Base-by-base conservation (phyloP, 805 yeast genomes). In the Zygotorulaspora danielsina region DNA sequence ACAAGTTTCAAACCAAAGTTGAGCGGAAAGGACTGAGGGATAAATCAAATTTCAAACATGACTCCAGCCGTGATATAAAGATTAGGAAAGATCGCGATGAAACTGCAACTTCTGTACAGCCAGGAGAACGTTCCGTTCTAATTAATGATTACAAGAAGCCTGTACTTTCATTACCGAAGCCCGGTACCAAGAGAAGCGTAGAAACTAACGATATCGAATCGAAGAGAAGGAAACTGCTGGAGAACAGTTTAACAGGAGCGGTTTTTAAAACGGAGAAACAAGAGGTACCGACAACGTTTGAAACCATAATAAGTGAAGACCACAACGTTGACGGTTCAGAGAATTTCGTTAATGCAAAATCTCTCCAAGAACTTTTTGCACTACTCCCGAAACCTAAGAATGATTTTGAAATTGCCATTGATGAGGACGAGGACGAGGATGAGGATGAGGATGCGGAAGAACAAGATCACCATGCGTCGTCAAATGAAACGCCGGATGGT, bases 21-120 rank as follows among this genome's bases (percentile, higher is more conserved):
- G 60, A 67, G 2, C 55, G 55, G 12, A 54, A 59, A 16, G 85
- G 85, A 4, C 50, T 77, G 6, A 53, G 61, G 17, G 62, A 71
- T 26, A 39, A 59, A 59, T 20, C 61, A 2, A 24, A 26, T 8
- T 5, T 28, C 12, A 19, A 16, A 5, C 47, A 36, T 3, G 37
- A 34, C 3, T 24, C 32, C 16, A 7, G 17, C 4, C 8, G 20
- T 8, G 37, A 11, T 5, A 21, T 19, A 10, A 39, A 29, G 29
- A 33, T 19, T 8, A 21, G 13, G 15, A 41, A 32, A 8, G 21
- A 21, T 17, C 26, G 18, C 13, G 33, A 30, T 12, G 40, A 18
- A 28, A 20, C 11, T 17, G 19, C 5, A 7, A 24, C 25, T 6
- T 6, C 16, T 26, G 18, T 33, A 22, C 15, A 18, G 36, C 44